Base-by-base conservation (phyloP, 352 stramenopile species). In the Globisporangium spiculum region DNA sequence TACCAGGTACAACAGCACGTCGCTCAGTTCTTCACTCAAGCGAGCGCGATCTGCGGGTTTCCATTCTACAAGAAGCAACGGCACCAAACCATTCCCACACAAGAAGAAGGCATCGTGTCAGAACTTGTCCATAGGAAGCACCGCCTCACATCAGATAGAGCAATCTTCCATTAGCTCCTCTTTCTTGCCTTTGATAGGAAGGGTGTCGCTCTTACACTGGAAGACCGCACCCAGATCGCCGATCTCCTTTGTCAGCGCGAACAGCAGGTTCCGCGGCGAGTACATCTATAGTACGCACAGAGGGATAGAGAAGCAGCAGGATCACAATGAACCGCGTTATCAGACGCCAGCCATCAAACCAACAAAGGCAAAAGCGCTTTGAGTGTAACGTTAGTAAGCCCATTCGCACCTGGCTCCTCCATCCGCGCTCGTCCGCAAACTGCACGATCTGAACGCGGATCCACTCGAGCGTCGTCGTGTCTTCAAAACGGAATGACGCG, bases 1-100 rank as follows among this genome's bases (percentile, higher is more conserved):
- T 22, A 99, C 81, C 20, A 98, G 77, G 67, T 99, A 99, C 71
- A 99, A 98, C 38, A 97, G 76, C 41, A 99, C 95, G 77, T 99
- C 97, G 18, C 95, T 97, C 41, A 99, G 85, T 76, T 99, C 97
- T 70, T 99, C 93, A 34, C 90, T 90, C 4, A 99, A 64, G 64
- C 98, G 93, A 64, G 94, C 87, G 12, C 92, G 76, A 50, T 98
- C 86, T 22, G 92, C 81, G 4, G 76, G 34, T 10, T 72, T 84
- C 85, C 79, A 96, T 66, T 90, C 88, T 89, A 30, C 26, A 60
- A 53, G 41, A 41, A 27, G 4, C n/a, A 44, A 24, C 10, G 22
- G 6, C 4, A 44, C 24, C 18, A 55, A 7, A 32, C 24, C 50
- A 12, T 4, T 10, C 22, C 14, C 41, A 8, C 1, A 38, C 16